Base-by-base conservation (phyloP, 805 yeast species). In the Candida maris region DNA sequence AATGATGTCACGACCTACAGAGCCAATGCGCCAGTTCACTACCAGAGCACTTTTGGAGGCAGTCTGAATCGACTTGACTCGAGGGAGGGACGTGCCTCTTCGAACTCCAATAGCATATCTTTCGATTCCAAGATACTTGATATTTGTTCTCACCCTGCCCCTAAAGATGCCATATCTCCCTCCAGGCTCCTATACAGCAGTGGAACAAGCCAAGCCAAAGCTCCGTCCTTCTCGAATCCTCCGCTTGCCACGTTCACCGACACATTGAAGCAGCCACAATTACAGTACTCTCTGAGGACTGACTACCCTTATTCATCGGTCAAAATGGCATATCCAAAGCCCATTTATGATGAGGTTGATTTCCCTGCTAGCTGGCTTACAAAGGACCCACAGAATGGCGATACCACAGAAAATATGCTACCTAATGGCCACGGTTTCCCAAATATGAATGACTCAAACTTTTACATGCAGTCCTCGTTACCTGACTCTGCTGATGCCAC, bases 401-500 rank as follows among this genome's bases (percentile, higher is more conserved):
- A 43, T 20, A 34, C 50, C 9, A 43, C 47, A 3, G 45, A 46
- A 34, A 32, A 41, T 20, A 40, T 41, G 30, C 38, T 44, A 2
- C 36, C 46, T 6, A 39, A 38, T 6, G 36, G 41, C 3, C 45
- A 40, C 19, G 48, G 46, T 2, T 44, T 42, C 24, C 39, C 39
- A 5, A 33, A 40, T 26, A 32, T 38, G 14, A 44, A 36, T 31
- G 45, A 44, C 8, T 47, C 48, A 4, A 42, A 44, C 14, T 44
- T 47, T 27, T 41, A 31, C 17, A 37, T 44, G 13, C 44, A 32
- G 25, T 42, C 48, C 8, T 47, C 51, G 2, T 23, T 47, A 13
- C 46, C 48, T 14, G 48, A 45, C 4, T 47, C 51, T 3, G 44
- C 37, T 18, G 51, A 47, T 26, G 43, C 44, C 2, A 35, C 45